Percentiles rank a stretch among this genome's conserved stretches.
Evolutionary conservation across 495 filamentous ascomycete species (phyloP).

Genomic region (Aspergillus nidulans): DNA sequence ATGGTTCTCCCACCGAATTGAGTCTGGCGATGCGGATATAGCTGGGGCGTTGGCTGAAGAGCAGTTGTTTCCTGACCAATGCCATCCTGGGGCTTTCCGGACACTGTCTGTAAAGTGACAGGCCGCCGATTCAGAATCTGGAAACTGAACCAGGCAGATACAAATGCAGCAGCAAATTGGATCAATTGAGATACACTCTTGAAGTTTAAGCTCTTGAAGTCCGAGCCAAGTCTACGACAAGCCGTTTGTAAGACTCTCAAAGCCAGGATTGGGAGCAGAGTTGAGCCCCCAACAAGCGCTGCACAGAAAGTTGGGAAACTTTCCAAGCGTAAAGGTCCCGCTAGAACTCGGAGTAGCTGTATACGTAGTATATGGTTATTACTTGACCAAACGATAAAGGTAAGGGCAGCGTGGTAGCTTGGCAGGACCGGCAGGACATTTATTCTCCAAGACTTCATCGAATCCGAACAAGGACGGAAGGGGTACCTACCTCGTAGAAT

Average conservation of each 20-base stretch:
- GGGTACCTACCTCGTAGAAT: slow-evolving; percentile 34
- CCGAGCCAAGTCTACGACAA: slow-evolving; percentile 15
- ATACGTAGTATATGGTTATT: slow-evolving; percentile 2
- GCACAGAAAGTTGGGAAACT: slow-evolving; percentile 83
- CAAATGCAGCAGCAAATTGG: slow-evolving; percentile 37
- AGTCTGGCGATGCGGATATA: slow-evolving; percentile 15
- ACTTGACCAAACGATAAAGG: not conserved
- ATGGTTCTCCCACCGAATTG: slow-evolving; percentile 70
- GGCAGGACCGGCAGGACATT: not conserved
- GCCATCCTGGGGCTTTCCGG: slow-evolving; percentile 3
- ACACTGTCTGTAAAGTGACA: slow-evolving; percentile 14
- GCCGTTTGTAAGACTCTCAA: slow-evolving; percentile 30
- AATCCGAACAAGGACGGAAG: not conserved
- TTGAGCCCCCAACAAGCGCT: slow-evolving; percentile 68
- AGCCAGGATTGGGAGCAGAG: slow-evolving; percentile 52
- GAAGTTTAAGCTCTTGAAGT: slow-evolving; percentile 16
- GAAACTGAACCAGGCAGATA: slow-evolving; percentile 47
- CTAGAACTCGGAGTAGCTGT: slow-evolving; percentile 36
- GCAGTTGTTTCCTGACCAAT: slow-evolving; percentile 25
- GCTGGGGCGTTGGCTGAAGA: slow-evolving; percentile 35
- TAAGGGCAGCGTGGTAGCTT: not conserved
- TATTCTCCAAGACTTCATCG: not conserved
- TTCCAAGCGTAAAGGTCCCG: slow-evolving; percentile 34
- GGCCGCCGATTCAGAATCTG: slow-evolving; percentile 42
- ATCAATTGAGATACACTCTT: slow-evolving; percentile 22